phyloP scores from a whole-genome alignment of 2,329 filamentous ascomycete species.

The Penicillium digitatum region DNA sequence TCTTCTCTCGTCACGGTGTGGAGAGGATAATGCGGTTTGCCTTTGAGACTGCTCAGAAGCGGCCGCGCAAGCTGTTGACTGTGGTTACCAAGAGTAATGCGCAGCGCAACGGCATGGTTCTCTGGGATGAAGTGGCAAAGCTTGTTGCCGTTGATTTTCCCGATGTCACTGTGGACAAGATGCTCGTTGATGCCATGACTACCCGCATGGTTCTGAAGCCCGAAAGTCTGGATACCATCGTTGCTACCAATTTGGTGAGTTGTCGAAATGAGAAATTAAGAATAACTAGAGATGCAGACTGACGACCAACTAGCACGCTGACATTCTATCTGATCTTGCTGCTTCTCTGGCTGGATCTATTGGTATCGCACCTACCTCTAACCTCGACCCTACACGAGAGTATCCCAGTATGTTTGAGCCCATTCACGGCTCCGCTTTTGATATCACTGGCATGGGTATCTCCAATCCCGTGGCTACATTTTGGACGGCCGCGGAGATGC shows the following conservation, averaged over 20 bases:
- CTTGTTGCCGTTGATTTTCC: constrained; percentile 56
- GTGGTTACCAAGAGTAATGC: constrained; percentile 65
- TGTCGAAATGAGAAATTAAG: background rate
- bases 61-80: constrained; percentile 57
- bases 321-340: constrained; percentile 67
- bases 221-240: constrained; percentile 58
- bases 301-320: constrained; percentile 47
- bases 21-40: constrained; percentile 61
- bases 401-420: constrained; percentile 63
- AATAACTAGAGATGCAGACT: background rate
- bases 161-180: constrained; percentile 60
- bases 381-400: constrained; percentile 60
- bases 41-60: constrained; percentile 56
- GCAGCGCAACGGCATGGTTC: constrained; percentile 63
- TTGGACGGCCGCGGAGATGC: constrained; percentile 67
- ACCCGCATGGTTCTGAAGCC: constrained; percentile 61
- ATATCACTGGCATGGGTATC: constrained; percentile 59
- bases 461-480: constrained; percentile 64
- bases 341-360: constrained; percentile 67
- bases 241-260: constrained; percentile 56
- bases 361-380: constrained; percentile 67
- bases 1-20: constrained; percentile 60
- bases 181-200: constrained; percentile 66
- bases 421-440: constrained; percentile 61
- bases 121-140: constrained; percentile 62